A percentile compares a stretch with the other conserved stretches of the same genome.
Conservation (phyloP, 306 rosid species). For the Elaeagnus macrophylla region DNA sequence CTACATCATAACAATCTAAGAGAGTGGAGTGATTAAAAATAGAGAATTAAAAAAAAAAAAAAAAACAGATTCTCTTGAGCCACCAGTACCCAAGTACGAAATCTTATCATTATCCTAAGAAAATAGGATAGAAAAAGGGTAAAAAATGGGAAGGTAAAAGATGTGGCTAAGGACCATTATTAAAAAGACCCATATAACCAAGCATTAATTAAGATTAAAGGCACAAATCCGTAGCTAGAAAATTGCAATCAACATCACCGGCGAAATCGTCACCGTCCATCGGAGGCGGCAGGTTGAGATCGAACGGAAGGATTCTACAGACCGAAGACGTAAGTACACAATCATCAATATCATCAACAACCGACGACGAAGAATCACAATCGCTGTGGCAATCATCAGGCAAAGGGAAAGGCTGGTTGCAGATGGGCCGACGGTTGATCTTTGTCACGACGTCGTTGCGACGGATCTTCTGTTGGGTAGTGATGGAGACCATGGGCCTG, state of each 20-base stretch:
- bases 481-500: slow-evolving; percentile 32
- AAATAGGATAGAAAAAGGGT: slow-evolving; percentile 16
- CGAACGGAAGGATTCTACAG: slow-evolving; percentile 47
- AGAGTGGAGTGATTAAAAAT: not conserved
- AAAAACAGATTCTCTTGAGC: slow-evolving; percentile 21
- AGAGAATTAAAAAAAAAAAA: not conserved
- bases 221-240: slow-evolving; percentile 44
- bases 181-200: slow-evolving; percentile 14
- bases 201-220: slow-evolving; percentile 36
- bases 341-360: slow-evolving; percentile 56
- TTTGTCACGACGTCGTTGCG: slow-evolving; percentile 6
- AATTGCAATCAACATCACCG: slow-evolving; percentile 28
- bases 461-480: slow-evolving; percentile 7
- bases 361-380: slow-evolving; percentile 84
- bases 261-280: slow-evolving; percentile 22
- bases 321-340: slow-evolving; percentile 54
- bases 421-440: slow-evolving; percentile 25
- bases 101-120: slow-evolving; percentile 30
- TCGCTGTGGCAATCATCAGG: slow-evolving; percentile 75
- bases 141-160: slow-evolving; percentile 2
- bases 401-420: slow-evolving; percentile 9
- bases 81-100: slow-evolving; percentile 18
- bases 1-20: slow-evolving; percentile 47
- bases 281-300: slow-evolving; percentile 75
- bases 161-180: slow-evolving; percentile 3